Evolutionary conservation across 352 stramenopile genomes (phyloP).

Genomic region (Globisporangium apiculatum): DNA sequence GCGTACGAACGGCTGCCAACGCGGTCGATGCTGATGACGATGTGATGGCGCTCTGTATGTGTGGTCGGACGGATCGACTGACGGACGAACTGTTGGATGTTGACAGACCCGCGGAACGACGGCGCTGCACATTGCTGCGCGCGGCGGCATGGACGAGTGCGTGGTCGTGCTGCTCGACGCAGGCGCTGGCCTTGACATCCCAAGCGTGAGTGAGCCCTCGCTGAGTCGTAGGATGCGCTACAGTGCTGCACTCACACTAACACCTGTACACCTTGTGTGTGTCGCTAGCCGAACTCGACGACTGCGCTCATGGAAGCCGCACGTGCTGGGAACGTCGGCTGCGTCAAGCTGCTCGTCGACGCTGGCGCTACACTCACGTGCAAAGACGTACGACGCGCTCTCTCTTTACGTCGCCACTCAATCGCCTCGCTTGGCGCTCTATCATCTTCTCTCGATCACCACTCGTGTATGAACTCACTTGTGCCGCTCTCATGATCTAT

Average conservation of each 20-base stretch:
- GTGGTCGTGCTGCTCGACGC: constrained; percentile 60
- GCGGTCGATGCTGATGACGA: no score
- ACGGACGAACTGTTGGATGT: not conserved
- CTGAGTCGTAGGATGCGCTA: not conserved
- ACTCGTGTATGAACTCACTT: no score
- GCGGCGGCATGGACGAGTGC: constrained; percentile 71
- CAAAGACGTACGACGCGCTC: constrained; percentile 55
- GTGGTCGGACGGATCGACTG: not conserved
- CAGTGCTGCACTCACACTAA: not conserved
- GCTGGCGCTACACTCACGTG: constrained; percentile 57
- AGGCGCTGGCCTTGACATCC: constrained; percentile 62
- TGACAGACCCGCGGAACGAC: constrained; percentile 65
- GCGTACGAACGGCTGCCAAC: constrained; percentile 22
- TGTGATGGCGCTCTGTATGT: not conserved
- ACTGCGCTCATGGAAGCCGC: constrained; percentile 86
- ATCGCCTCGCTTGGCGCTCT: not conserved
- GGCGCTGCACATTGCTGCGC: constrained; percentile 71
- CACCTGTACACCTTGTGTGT: not conserved
- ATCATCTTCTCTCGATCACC: no score
- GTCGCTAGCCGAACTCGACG: constrained; percentile 65
- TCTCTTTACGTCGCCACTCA: not conserved
- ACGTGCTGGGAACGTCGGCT: constrained; percentile 67
- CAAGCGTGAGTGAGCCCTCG: constrained; percentile 45
- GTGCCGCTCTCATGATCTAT: not conserved
- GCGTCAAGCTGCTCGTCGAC: constrained; percentile 62